These are phyloP conservation scores for Botrytis pseudocinerea DNA, from an alignment of 2,329 filamentous ascomycete genomes.

Conservation along the genomic window DNA sequence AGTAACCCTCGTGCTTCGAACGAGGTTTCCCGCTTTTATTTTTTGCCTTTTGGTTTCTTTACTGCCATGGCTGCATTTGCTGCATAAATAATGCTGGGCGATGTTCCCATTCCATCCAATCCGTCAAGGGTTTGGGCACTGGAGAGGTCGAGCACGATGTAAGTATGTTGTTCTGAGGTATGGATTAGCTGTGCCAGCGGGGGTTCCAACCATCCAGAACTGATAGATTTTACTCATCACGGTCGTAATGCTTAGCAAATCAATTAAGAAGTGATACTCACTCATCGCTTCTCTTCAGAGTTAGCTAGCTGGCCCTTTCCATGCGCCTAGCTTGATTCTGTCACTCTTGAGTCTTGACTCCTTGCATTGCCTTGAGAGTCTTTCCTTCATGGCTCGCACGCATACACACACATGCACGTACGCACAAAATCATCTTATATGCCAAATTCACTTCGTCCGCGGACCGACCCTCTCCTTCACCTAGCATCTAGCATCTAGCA, in stretches of 20 bases:
- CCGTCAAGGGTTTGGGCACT: neutral
- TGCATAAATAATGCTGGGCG: neutral
- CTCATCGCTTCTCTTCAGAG: neutral
- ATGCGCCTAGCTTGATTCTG: neutral
- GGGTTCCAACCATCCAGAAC: neutral
- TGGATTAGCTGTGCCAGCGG: neutral
- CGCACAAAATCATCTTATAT: neutral
- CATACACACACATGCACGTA: neutral
- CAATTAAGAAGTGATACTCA: neutral
- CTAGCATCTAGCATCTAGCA: too few relatives aligned
- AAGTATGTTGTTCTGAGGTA: neutral
- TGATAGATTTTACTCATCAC: neutral
- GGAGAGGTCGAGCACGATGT: neutral
- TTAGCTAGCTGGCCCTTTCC: neutral
- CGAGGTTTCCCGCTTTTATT: neutral
- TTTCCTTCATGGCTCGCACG: neutral
- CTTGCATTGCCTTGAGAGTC: neutral
- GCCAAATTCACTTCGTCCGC: conserved; percentile 1
- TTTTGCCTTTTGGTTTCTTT: neutral
- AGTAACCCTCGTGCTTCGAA: neutral
- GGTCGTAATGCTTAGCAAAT: conserved; percentile 8
- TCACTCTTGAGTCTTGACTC: neutral
- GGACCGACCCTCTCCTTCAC: neutral
- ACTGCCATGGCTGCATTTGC: neutral
- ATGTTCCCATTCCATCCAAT: neutral